phyloP scores from a whole-genome alignment of 2,329 filamentous ascomycete species.

The Ophiosphaerella korrae region DNA sequence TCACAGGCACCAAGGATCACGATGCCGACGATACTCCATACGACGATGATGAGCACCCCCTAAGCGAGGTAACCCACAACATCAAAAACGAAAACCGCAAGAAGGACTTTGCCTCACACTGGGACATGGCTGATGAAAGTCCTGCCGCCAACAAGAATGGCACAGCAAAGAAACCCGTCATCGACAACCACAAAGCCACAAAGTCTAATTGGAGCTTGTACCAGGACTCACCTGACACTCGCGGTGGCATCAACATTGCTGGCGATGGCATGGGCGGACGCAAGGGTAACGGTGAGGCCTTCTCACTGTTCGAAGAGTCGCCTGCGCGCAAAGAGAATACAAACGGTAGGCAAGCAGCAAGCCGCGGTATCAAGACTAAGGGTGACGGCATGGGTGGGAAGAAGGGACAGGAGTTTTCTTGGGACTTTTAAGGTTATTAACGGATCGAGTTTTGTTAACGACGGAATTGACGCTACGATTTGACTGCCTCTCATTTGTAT shows the following conservation, averaged over 20 bases:
- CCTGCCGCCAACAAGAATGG: constrained; percentile 52
- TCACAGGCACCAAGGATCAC: constrained; percentile 58
- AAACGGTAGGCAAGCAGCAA: constrained; percentile 8
- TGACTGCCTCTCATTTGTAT: not conserved
- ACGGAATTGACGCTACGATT: not conserved
- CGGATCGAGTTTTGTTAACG: not conserved
- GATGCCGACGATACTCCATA: constrained; percentile 55
- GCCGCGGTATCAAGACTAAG: constrained; percentile 43
- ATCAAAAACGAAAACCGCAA: constrained; percentile 74
- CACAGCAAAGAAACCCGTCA: constrained; percentile 49
- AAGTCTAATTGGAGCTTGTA: constrained; percentile 42
- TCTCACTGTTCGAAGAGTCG: constrained; percentile 46
- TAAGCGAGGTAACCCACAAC: constrained; percentile 72
- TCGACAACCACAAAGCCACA: constrained; percentile 66
- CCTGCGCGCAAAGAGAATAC: constrained; percentile 39
- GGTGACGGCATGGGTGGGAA: constrained; percentile 50
- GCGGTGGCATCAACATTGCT: constrained; percentile 44
- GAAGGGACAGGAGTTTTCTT: constrained; percentile 39
- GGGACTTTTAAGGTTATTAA: constrained; percentile 32
- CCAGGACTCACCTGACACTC: constrained; percentile 31
- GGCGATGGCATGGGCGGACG: constrained; percentile 51
- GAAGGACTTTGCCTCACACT: constrained; percentile 80
- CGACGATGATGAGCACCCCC: constrained; percentile 50
- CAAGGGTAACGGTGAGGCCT: constrained; percentile 44
- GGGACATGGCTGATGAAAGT: constrained; percentile 73